Evolutionary conservation across 1,139 yeast species (phyloP).

Genomic region (Scheffersomyces quercinus): DNA sequence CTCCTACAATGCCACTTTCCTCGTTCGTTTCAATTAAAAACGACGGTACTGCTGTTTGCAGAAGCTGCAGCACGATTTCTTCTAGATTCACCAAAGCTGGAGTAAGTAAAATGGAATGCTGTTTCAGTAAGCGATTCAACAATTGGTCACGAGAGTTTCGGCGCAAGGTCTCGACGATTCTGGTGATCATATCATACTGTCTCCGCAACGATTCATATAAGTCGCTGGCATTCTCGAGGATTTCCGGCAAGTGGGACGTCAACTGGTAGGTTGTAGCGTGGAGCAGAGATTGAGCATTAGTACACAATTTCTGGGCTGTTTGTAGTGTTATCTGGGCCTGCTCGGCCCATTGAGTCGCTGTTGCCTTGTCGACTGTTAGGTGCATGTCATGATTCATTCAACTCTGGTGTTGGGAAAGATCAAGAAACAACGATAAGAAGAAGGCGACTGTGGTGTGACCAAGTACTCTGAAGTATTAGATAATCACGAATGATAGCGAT

Average conservation of each 20-base stretch:
- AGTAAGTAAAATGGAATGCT: slow-evolving; percentile 9
- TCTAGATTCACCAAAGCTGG: slow-evolving; percentile 29
- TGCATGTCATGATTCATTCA: neutral
- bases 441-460: no score
- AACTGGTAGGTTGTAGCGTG: slow-evolving; percentile 24
- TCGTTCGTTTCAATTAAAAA: slow-evolving; percentile 18
- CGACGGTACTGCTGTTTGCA: slow-evolving; percentile 29
- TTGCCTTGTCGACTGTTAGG: slow-evolving; percentile 2
- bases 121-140: neutral
- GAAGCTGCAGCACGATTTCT: slow-evolving; percentile 24
- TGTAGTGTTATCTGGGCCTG: slow-evolving; percentile 32
- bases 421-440: no score
- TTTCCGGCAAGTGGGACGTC: slow-evolving; percentile 22
- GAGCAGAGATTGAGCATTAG: slow-evolving; percentile 34
- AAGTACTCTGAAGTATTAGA: no score
- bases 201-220: slow-evolving; percentile 20
- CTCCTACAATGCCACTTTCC: slow-evolving; percentile 1
- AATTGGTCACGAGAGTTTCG: neutral
- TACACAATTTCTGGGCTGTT: slow-evolving; percentile 32
- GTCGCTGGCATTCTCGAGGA: slow-evolving; percentile 18
- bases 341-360: slow-evolving; percentile 25
- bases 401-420: no score
- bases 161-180: slow-evolving; percentile 13
- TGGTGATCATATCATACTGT: slow-evolving; percentile 14
- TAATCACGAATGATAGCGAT: no score